Evolutionary conservation across 1,284 basidiomycete species (phyloP), one percentile per base, ranked within the genome.

Genomic region (Apiotrichum akiyoshidainum): DNA sequence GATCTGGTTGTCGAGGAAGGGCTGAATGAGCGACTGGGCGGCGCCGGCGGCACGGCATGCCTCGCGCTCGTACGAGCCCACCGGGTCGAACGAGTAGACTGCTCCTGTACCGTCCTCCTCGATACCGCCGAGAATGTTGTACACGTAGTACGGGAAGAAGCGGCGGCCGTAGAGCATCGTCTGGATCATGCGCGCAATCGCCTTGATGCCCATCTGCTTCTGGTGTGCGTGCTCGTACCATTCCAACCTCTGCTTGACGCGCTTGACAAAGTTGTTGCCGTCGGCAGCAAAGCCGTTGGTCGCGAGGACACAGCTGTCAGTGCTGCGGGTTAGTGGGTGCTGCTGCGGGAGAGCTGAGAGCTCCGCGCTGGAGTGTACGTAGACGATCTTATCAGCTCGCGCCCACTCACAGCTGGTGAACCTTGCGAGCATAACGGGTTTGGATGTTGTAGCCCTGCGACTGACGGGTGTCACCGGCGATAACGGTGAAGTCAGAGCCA

Each of bases 1-100:
- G 71, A 96, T 91, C 92, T 96, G 92, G 78, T 94, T 96, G 79
- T 97, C 93, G 71, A 97, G 81, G 85, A 96, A 95, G 5, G 93
- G 93, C 74, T 97, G 93, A 16, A 97, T 85, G 41, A 97, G 83
- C 49, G 86, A 84, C 74, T 91, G 88, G 26, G 92, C 93, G 12
- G 92, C 89, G 59, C 93, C 93, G 49, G 92, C 92, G 40, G 92
- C 92, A 66, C 93, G 87, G 80, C 93, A 96, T 45, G 89, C 86
- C 80, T 95, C 91, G 62, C 93, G 88, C 78, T 96, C 92, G 78
- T 96, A 97, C 54, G 89, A 92, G 46, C 93, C 93, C 37, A 96
- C 91, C 39, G 92, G 92, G 79, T 97, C 93, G 77, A 95, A 97
- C 26, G 92, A 95, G 81, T 97, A 97, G 19, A 97, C 92, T 5